Base-by-base conservation (phyloP, 805 yeast species). In the Wickerhamiella domercqiae region DNA sequence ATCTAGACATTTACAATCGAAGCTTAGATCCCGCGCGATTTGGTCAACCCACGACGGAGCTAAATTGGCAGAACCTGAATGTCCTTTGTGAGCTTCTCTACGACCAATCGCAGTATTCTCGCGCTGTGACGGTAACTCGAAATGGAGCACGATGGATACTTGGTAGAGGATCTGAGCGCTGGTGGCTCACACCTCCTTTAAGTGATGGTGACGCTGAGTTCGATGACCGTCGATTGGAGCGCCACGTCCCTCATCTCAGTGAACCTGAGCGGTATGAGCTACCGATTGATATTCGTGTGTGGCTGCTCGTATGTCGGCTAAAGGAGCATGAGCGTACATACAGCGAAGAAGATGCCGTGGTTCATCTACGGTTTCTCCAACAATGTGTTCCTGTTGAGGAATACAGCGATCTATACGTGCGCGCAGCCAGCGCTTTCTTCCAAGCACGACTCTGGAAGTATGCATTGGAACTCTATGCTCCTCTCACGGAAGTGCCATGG, bases 1-100 rank as follows among this genome's bases (percentile, higher is more conserved):
- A 42, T 26, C 33, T 42, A 26, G 44, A 41, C 14, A 39, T 46
- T 4, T 53, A 44, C 25, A 45, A 44, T 4, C 44, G 24, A 38
- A 44, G 21, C 35, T 47, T 39, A 6, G 31, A 47, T 43, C 38
- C 44, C 13, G 38, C 37, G 16, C 41, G 50, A 28, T 36, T 47
- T 21, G 52, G 43, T 9, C 47, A 47, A 9, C 49, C 68, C 39
- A 17, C 45, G 32, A 45, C 45, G 9, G 39, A 25, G 35, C 90
- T 87, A 54, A 83, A 74, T 35, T 90, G 94, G 93, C 78, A 93
- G 0, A 86, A 81, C 42, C 63, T 87, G 34, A 87, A 90, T 49
- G 81, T 83, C 41, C 61, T 87, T 31, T 68, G 80, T 6, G 97
- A 90, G 49, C 61, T 87, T 28, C 78, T 79, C 49, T 78, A 73